These are phyloP conservation scores for Tricholoma bakamatsutake DNA, from an alignment of 768 basidiomycete species.

Conservation along the genomic window DNA sequence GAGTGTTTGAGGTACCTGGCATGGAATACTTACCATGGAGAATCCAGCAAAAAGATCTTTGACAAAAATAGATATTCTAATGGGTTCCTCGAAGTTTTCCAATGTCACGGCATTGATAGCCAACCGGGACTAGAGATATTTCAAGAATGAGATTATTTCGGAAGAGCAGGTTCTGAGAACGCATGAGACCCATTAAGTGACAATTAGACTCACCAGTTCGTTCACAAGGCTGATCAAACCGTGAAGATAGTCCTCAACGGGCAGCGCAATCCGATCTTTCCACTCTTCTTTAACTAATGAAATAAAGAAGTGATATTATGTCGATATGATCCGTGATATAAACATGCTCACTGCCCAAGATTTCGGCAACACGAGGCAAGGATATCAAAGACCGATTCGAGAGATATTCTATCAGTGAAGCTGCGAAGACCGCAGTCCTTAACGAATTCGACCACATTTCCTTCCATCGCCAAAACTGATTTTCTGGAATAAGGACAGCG, in stretches of 20 bases:
- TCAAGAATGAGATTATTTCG: background rate
- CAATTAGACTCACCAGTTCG: conserved; percentile 53
- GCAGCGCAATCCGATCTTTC: conserved; percentile 56
- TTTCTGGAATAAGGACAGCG: conserved; percentile 55
- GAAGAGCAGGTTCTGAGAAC: background rate
- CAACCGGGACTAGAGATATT: conserved; percentile 54
- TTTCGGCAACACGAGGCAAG: conserved; percentile 41
- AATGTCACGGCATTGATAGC: conserved; percentile 80
- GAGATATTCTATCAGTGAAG: conserved; percentile 62
- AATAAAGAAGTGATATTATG: conserved; percentile 30
- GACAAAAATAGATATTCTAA: conserved; percentile 72
- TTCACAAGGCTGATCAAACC: conserved; percentile 75
- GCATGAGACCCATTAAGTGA: background rate
- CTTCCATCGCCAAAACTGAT: conserved; percentile 82
- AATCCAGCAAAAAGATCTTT: conserved; percentile 83
- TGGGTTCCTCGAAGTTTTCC: conserved; percentile 73
- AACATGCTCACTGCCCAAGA: conserved; percentile 58
- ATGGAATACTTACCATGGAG: conserved; percentile 53
- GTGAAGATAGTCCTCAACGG: conserved; percentile 79
- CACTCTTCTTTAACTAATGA: conserved; percentile 60
- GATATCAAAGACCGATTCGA: conserved; percentile 53
- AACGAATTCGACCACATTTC: conserved; percentile 76
- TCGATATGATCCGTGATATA: background rate
- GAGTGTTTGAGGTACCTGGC: background rate
- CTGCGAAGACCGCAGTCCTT: conserved; percentile 60